Evolutionary conservation across 2,329 filamentous ascomycete genomes (phyloP), one percentile per base, ranked within the genome.

Genomic region (Trichoderma cornu-damae): DNA sequence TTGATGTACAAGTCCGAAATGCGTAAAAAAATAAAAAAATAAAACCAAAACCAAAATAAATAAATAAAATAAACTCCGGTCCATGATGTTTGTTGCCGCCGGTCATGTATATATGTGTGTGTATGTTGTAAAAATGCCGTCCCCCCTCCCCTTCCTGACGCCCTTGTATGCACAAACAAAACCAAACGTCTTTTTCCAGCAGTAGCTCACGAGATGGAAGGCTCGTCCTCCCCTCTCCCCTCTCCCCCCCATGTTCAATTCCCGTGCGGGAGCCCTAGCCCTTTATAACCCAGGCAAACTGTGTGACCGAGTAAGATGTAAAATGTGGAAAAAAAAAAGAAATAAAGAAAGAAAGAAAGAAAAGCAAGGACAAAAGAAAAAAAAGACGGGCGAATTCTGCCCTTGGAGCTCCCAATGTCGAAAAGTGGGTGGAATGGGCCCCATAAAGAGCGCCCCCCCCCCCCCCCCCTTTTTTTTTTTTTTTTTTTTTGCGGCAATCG

Each of bases 11-110:
- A n/a, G 47, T 42, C 43, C 37, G 16, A 48, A 54, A 47, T 46
- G 34, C 37, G 20, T 12, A 48, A 22, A 22, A 12, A 16, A n/a
- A 48, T 22, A 30, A 20, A 16, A 51, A 14, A 40, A 38, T 47
- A 6, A 30, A 40, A 47, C 8, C 22, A 50, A 32, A 22, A 47
- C n/a, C 8, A 20, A 32, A 18, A 51, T n/a, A 51, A 34, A 12
- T 6, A 37, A 7, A 43, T 44, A 8, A n/a, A 47, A 34, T 53
- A 58, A 61, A 61, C 60, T 60, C 60, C 60, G 40, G 50, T 26
- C 48, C 49, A 53, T 58, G 56, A 47, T 58, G 26, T n/a, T 52
- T 51, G 49, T 49, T 53, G 35, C 56, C 56, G 18, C 49, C 24
- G 42, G 47, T 58, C 5, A 38, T 55, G 34, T 47, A 38, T 47